Base-by-base conservation (phyloP, 805 yeast genomes). In the Nematodospora valgi region DNA sequence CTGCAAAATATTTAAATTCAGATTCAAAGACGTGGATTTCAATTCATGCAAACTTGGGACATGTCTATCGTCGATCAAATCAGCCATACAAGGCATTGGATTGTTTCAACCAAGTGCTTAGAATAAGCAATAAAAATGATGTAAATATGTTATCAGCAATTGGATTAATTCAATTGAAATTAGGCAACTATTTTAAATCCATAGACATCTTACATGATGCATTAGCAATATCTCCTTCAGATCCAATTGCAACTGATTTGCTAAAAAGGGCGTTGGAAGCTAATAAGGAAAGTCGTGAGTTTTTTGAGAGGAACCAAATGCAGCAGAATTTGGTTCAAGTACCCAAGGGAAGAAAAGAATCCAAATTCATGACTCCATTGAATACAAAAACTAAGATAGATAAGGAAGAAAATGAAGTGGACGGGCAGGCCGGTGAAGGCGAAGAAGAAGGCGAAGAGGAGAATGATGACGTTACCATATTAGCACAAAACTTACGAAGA, bases 11-110 rank as follows among this genome's bases (percentile, higher is more conserved):
- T 38, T 64, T 86, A 40, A 81, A 83, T 46, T 76, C 89, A 6
- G 95, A 87, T 44, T 78, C 91, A 4, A 79, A 78, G 46, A 84
- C 93, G 0, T 85, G 95, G 84, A 67, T 82, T 0, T 82, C 96
- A 2, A 84, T 93, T 18, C 86, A 86, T 55, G 74, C 86, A 16
- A 89, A 89, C 56, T 64, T 89, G 40, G 96, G 95, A 0, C 96
- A 89, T 56, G 94, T 89, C 4, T 87, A 83, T 55, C 65, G 96
- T 42, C 69, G 84, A 35, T 56, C 78, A 34, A 78, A 77, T 32
- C 68, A 72, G 33, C 75, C 69, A 38, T 76, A 77, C 30, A 77
- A 79, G 51, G 83, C 97, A 0, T 65, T 88, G 27, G 73, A 68
- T 30, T 83, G 84, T 51, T 91, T 93, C 56, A 78, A 78, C 40